These are phyloP conservation scores for Yarrowia porcina DNA, from an alignment of 805 yeast species.

Conservation along the genomic window DNA sequence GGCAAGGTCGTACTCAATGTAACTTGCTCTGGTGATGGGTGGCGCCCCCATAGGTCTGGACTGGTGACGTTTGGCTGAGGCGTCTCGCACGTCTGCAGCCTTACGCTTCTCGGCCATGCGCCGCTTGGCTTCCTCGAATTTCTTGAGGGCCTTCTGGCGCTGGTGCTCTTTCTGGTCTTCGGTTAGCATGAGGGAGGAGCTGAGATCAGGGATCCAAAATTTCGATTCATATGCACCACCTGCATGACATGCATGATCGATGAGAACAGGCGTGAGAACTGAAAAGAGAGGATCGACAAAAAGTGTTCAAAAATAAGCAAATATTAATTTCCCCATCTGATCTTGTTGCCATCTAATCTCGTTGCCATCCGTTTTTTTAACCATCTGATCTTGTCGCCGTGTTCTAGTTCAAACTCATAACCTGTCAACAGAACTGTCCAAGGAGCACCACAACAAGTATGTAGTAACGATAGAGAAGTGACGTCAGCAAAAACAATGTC, in stretches of 20 bases:
- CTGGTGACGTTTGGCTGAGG: neutral
- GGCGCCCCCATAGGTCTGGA: conserved; percentile 3
- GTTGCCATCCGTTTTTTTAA: no score
- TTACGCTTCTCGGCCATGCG: conserved; percentile 24
- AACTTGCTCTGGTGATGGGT: conserved; percentile 9
- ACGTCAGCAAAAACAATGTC: no score
- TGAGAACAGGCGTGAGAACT: neutral
- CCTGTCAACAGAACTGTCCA: no score
- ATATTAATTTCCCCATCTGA: neutral
- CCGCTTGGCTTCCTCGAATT: conserved; percentile 21
- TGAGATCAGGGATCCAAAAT: neutral
- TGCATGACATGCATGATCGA: neutral
- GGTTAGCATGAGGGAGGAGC: neutral
- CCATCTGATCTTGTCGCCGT: no score
- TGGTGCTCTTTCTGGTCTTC: conserved; percentile 26
- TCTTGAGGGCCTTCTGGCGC: conserved; percentile 25
- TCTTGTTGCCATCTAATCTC: no score
- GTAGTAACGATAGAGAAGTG: no score
- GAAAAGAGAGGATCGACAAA: no score
- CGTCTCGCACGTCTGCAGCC: conserved; percentile 13
- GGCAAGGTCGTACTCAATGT: conserved; percentile 56
- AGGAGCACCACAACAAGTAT: no score
- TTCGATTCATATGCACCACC: neutral
- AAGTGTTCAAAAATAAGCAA: no score
- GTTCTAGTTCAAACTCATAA: no score